Evolutionary conservation across 2,329 filamentous ascomycete genomes (phyloP).

Genomic region (Scytalidium lignicola): DNA sequence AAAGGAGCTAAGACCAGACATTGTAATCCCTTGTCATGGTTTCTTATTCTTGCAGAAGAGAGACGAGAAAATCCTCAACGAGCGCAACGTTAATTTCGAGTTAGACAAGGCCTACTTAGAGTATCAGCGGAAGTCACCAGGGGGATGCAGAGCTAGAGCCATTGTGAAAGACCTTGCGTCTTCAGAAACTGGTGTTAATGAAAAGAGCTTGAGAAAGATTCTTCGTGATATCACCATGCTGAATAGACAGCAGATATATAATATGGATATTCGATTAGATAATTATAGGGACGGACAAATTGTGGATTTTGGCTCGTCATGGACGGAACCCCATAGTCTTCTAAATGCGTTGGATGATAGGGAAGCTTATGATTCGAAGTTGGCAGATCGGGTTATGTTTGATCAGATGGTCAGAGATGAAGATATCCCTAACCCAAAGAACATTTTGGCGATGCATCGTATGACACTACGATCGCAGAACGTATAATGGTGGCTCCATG

Average conservation of each 20-base stretch:
- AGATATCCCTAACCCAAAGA: not conserved
- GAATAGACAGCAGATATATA: not conserved
- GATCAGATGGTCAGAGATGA: not conserved
- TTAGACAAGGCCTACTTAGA: not conserved
- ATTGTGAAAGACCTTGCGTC: not conserved
- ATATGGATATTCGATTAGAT: not conserved
- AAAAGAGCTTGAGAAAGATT: not conserved
- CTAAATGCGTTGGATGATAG: not conserved
- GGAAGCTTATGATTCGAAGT: not conserved
- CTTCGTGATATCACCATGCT: not conserved
- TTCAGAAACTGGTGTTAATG: not conserved
- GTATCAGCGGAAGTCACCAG: not conserved
- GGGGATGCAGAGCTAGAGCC: not conserved
- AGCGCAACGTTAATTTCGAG: not conserved
- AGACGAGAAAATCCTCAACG: not conserved
- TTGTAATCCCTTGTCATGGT: not conserved
- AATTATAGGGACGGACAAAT: not conserved
- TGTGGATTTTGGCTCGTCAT: not conserved
- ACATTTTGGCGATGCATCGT: not conserved
- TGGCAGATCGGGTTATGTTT: constrained; percentile 1
- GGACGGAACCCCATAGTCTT: not conserved
- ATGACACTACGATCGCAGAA: not conserved
- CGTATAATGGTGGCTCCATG: too few species aligned
- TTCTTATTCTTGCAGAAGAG: not conserved
- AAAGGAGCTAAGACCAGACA: not conserved